A percentile compares a stretch with the other conserved stretches of the same genome.
These are phyloP conservation scores for Tulasnella sp. DNA, from an alignment of 768 basidiomycete species.

Conservation along the genomic window DNA sequence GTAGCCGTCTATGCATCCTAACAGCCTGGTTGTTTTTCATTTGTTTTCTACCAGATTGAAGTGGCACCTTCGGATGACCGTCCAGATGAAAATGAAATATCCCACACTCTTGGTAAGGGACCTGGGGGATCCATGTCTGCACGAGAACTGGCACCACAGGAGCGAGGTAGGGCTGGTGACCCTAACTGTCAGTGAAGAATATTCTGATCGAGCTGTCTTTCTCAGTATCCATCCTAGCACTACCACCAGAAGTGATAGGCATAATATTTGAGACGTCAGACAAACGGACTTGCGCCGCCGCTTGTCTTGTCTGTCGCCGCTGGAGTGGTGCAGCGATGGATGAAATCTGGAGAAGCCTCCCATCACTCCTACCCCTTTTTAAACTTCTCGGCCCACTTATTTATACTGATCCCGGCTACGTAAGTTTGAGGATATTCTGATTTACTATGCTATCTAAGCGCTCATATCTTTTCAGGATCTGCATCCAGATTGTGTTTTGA, in stretches of 20 bases:
- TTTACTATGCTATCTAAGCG: background rate
- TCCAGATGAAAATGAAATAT: too few relatives aligned
- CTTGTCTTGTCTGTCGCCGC: background rate
- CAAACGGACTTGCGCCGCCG: background rate
- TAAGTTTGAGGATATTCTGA: background rate
- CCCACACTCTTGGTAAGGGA: too few relatives aligned
- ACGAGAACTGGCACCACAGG: too few relatives aligned
- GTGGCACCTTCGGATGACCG: too few relatives aligned
- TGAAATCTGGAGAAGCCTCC: conserved; percentile 18
- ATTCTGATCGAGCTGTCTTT: too few relatives aligned
- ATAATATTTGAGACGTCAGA: background rate
- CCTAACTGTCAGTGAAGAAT: too few relatives aligned
- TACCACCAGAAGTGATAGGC: background rate
- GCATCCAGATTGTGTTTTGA: background rate
- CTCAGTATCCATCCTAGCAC: background rate
- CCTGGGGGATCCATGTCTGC: too few relatives aligned
- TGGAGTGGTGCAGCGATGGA: conserved; percentile 24
- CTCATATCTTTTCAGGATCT: background rate
- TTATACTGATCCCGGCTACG: background rate
- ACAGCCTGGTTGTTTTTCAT: too few relatives aligned
- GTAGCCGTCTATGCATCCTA: too few relatives aligned
- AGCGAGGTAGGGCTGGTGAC: too few relatives aligned
- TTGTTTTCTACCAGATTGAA: too few relatives aligned
- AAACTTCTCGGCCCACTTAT: conserved; percentile 1
- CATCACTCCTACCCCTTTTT: background rate